Evolutionary conservation across 176 grass and related monocot species (phyloP).

Genomic region (Aechmea fasciata): DNA sequence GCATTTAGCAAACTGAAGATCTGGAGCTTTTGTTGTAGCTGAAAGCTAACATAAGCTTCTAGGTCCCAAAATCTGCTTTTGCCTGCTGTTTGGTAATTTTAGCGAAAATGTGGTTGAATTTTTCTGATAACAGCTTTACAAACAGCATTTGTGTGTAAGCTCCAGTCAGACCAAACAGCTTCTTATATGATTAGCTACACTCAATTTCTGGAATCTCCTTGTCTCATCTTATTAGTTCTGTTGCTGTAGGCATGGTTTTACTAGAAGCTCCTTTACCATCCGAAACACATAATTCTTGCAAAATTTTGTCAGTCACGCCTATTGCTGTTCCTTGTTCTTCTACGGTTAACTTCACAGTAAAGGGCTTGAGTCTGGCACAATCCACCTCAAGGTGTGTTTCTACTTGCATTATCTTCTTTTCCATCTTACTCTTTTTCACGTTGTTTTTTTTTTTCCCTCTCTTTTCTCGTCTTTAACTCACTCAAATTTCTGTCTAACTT

Average conservation of each 20-base stretch:
- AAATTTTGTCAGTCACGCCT: slow-evolving; percentile 65
- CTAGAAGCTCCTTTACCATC: slow-evolving; percentile 59
- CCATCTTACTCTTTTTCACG: background rate
- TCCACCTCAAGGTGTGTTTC: slow-evolving; percentile 55
- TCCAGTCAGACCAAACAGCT: no score
- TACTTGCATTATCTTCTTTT: background rate
- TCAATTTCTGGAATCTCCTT: no score
- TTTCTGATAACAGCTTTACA: no score
- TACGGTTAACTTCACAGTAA: slow-evolving; percentile 51
- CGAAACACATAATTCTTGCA: slow-evolving; percentile 42
- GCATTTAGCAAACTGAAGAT: no score
- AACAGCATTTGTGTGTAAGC: no score
- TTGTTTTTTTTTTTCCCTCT: no score
- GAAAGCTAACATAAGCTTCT: no score
- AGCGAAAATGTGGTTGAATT: no score
- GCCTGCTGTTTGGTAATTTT: no score
- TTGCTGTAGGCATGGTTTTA: slow-evolving; percentile 61
- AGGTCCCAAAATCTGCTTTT: no score
- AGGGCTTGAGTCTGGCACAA: slow-evolving; percentile 64
- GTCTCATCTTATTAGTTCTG: background rate
- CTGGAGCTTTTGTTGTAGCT: no score
- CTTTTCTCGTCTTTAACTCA: slow-evolving; percentile 1
- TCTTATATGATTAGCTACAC: no score
- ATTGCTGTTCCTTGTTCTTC: slow-evolving; percentile 63
- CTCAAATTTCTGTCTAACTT: slow-evolving; percentile 1